Base-by-base conservation (phyloP, 331 rosid genomes). In the Saraca asoca region DNA sequence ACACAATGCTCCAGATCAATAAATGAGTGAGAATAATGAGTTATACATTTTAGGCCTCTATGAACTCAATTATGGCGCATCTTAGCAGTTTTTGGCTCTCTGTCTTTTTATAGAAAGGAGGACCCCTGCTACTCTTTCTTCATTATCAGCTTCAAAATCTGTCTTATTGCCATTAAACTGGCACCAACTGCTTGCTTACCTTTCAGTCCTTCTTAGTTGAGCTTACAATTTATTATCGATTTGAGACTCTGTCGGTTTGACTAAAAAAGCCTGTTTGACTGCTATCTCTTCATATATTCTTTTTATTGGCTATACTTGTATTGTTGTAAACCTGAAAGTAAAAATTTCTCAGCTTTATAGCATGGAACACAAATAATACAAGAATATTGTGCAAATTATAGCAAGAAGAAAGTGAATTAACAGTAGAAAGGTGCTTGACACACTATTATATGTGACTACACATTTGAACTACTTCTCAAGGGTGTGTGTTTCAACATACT, bases 51-150 rank as follows among this genome's bases (percentile, higher is more conserved):
- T 66, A 66, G 71, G 79, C 74, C 69, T 61, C 68, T 55, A 19
- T 51, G 68, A 56, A 42, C 62, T 71, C 72, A 81, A 64, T 79
- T 69, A 78, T 75, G 78, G 31, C 43, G 62, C 20, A 34, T 12
- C 55, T 41, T 58, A 20, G n/a, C 56, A 63, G 55, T 48, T 37
- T 58, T n/a, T n/a, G 76, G 76, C 78, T 66, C 62, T 70, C 59
- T 54, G 74, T n/a, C n/a, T 75, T 75, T 86, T 8, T 73, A 77
- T 88, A 68, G 74, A 85, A 76, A 85, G 64, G 45, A 76, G 82
- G 75, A 78, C 83, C 71, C 45, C 75, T 13, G 12, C 66, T 71
- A 35, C 5, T 37, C 41, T 5, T 37, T 5, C 5, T 37, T 19
- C 15, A 14, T 34, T 18, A 33, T 61, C 51, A 52, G 7, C 52